A percentile compares a stretch with the other conserved stretches of the same genome.
phyloP scores from a whole-genome alignment of 768 basidiomycete genomes.

The Clavaria fumosa region DNA sequence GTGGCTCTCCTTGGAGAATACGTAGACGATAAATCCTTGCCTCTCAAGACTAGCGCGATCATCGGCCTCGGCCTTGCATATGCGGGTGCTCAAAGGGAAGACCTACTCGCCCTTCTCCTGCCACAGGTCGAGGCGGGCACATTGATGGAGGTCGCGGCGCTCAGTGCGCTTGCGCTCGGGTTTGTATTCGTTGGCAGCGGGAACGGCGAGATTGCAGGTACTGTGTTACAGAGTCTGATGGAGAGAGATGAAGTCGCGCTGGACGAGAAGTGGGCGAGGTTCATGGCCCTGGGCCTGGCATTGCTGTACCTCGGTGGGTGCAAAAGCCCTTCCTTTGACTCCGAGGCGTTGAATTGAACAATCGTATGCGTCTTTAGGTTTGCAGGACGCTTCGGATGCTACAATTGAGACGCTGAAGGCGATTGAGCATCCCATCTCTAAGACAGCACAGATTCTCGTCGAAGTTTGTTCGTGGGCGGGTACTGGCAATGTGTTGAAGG shows the following conservation, averaged over 20 bases:
- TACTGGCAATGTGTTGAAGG: conserved; percentile 85
- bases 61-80: conserved; percentile 91
- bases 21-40: conserved; percentile 71
- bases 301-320: conserved; percentile 75
- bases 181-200: conserved; percentile 94
- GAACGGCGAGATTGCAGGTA: conserved; percentile 81
- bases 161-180: conserved; percentile 79
- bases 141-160: conserved; percentile 78
- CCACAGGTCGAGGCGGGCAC: conserved; percentile 71
- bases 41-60: conserved; percentile 77
- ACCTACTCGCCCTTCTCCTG: conserved; percentile 61
- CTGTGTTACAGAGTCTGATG: conserved; percentile 85
- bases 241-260: conserved; percentile 63
- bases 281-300: conserved; percentile 79
- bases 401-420: conserved; percentile 88
- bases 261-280: conserved; percentile 89
- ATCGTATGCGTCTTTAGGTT: conserved; percentile 31
- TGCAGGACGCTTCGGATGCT: conserved; percentile 80
- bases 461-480: conserved; percentile 92
- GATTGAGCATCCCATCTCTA: conserved; percentile 84
- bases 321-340: too few relatives aligned
- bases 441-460: conserved; percentile 81
- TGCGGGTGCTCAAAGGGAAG: conserved; percentile 83
- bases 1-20: conserved; percentile 83
- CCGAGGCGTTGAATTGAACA: neutral